phyloP scores from a whole-genome alignment of 148 eudicot genomes.

The Dianthus caryophyllus region DNA sequence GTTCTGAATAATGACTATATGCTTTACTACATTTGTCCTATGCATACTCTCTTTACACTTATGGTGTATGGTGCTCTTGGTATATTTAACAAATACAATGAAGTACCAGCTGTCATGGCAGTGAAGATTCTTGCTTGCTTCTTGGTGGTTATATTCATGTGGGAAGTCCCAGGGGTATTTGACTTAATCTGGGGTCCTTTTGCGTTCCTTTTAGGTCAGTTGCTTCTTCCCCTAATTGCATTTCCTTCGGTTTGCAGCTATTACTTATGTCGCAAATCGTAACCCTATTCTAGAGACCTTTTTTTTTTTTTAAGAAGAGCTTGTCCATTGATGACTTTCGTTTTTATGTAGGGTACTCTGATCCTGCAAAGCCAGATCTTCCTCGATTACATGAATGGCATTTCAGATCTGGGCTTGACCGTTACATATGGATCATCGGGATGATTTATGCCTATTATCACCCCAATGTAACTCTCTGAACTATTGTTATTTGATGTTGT shows the following conservation, averaged over 20 bases:
- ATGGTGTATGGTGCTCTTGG: slow-evolving; percentile 98
- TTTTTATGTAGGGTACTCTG: slow-evolving; percentile 56
- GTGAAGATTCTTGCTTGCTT: slow-evolving; percentile 61
- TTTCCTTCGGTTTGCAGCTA: neutral
- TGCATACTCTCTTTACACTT: slow-evolving; percentile 93
- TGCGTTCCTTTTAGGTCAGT: slow-evolving; percentile 66
- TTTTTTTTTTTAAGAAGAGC: slow-evolving; percentile 5
- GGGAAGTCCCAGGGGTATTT: slow-evolving; percentile 95
- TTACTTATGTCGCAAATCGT: neutral
- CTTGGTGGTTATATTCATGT: slow-evolving; percentile 68
- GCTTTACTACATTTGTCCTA: slow-evolving; percentile 91
- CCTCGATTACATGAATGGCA: slow-evolving; percentile 95
- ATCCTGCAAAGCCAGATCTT: slow-evolving; percentile 94
- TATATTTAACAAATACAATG: slow-evolving; percentile 77
- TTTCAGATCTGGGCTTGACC: slow-evolving; percentile 98
- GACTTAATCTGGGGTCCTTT: slow-evolving; percentile 76
- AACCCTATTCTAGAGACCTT: neutral
- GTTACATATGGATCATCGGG: slow-evolving; percentile 94
- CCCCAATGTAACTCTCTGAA: slow-evolving; percentile 57
- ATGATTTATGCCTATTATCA: slow-evolving; percentile 95
- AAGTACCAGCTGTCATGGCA: slow-evolving; percentile 76
- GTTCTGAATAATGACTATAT: slow-evolving; percentile 88
- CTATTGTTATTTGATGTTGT: no score
- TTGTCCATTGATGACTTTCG: neutral
- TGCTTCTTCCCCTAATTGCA: slow-evolving; percentile 3